A percentile compares a stretch with the other conserved stretches of the same genome.
Evolutionary conservation across 2,329 filamentous ascomycete genomes (phyloP).

Genomic region (Tricladium varicosporioides): DNA sequence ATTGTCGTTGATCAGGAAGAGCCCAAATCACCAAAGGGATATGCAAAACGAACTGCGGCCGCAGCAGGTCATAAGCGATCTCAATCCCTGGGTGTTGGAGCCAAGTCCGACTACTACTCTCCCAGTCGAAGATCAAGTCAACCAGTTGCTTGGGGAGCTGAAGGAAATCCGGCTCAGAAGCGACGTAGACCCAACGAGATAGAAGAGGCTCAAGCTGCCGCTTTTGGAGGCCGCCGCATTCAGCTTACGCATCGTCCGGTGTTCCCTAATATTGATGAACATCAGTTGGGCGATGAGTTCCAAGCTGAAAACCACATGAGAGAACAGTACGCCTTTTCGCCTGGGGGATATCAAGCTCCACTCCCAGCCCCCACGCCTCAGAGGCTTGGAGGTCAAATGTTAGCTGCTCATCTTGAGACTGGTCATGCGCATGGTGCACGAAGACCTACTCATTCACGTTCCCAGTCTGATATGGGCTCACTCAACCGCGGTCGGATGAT

Average conservation of each 20-base stretch:
- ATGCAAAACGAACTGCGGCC: constrained; percentile 22
- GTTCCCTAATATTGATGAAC: constrained; percentile 25
- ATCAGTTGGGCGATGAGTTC: constrained; percentile 20
- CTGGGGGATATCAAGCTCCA: constrained; percentile 18
- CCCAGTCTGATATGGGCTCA: constrained; percentile 30
- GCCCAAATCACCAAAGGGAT: constrained; percentile 31
- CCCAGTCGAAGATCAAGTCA: constrained; percentile 22
- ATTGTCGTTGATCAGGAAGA: constrained; percentile 31
- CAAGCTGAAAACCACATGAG: neutral
- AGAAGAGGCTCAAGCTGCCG: constrained; percentile 2
- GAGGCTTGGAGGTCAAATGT: constrained; percentile 19
- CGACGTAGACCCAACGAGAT: constrained; percentile 18
- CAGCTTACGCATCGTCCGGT: constrained; percentile 20
- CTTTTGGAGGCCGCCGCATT: constrained; percentile 12
- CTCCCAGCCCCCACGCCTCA: constrained; percentile 28
- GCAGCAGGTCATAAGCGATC: constrained; percentile 30
- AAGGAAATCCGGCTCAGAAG: constrained; percentile 21
- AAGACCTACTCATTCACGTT: constrained; percentile 27
- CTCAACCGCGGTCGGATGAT: constrained; percentile 10
- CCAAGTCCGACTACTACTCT: constrained; percentile 14
- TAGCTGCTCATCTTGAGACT: constrained; percentile 26
- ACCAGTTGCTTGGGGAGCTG: constrained; percentile 13
- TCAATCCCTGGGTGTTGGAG: constrained; percentile 30
- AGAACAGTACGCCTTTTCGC: constrained; percentile 12
- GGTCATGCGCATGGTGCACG: constrained; percentile 11